Evolutionary conservation across 1,139 yeast genomes (phyloP), one percentile per base, ranked within the genome.

Genomic region (Zhuliangozyma blackwelliae): DNA sequence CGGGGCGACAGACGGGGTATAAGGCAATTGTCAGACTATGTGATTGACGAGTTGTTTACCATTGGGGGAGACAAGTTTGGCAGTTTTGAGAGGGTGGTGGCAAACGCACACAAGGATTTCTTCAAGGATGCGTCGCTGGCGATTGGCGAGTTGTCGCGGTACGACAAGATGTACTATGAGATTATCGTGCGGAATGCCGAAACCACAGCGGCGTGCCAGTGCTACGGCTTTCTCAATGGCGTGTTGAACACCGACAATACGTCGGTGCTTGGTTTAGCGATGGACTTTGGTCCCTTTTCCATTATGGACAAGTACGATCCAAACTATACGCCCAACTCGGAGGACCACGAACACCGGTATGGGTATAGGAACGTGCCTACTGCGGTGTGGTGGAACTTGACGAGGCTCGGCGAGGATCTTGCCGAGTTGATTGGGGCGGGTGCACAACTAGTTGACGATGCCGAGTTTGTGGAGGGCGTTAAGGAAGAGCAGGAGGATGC

Each of bases 271-370:
- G 98, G 98, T 0, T 65, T 90, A 11, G 79, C 96, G 0, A 77
- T 92, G 61, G 98, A 92, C 59, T 92, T 83, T 57, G 98, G 98
- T 4, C 98, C 98, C 1, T 92, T 87, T 63, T 85, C 95, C 20
- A 85, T 89, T 38, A 71, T 85, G 80, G 97, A 90, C 54, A 77
- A 77, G 39, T 92, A 82, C 55, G 82, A 88, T 52, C 90, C 95
- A 7, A 60, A 73, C 36, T 90, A 76, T 54, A 85, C 97, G 0
- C 94, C 97, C 2, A 92, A 92, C 54, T 90, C 89, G 38, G 97
- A 89, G 54, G 98, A 92, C 55, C 77, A 74, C 34, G 66, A 69
- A 38, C 58, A 65, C 22, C 68, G 97, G 34, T 92, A 92, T 56
- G 78, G 89, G 8, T 90, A 84, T 59, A 73, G 74, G 26, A 87